Base-by-base conservation (phyloP, 2,329 filamentous ascomycete species). In the Claviceps africana region DNA sequence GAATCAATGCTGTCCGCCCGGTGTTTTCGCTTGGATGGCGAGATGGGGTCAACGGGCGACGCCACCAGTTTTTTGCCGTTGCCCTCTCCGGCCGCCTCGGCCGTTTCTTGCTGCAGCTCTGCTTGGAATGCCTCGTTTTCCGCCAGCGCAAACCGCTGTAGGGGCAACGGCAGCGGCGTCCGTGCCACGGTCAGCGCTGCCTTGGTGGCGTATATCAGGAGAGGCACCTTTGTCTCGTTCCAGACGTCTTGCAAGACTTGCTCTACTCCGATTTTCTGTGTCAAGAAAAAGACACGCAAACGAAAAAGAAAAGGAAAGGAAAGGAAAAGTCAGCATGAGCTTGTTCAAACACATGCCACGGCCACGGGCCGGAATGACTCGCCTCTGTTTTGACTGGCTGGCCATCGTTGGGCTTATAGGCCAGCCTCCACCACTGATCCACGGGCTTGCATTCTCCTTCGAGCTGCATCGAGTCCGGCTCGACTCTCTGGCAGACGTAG, bases 361-460 rank as follows among this genome's bases (percentile, higher is more conserved):
- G 9, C 2, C 15, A 42, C 30, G 5, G 13, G 31, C 31, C 7
- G 17, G 4, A 4, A n/a, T 22, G 22, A 46, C 67, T 49, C 67
- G 78, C 77, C 70, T 78, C 73, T 17, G 72, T 65, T 56, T 67
- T 71, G 30, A 74, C 65, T n/a, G 74, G 71, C 47, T 67, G 64
- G 6, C 65, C 58, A 11, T 69, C 68, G 17, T 64, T 59, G 13
- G 66, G 60, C 22, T 62, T 60, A 55, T 72, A 76, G 37, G 70
- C 65, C 46, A 80, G 64, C 56, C 71, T 72, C 77, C 77, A 81
- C 77, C 77, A 81, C 58, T 79, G 76, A 50, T 78, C 75, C 17
- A 55, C 56, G 4, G 60, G 54, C 22, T 58, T 56, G 3, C 64
- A 50, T 4, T 56, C 54, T 33, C 66, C 68, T 1, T 64, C 67